Base-by-base conservation (phyloP, 2,329 filamentous ascomycete genomes). In the Verticillium longisporum region DNA sequence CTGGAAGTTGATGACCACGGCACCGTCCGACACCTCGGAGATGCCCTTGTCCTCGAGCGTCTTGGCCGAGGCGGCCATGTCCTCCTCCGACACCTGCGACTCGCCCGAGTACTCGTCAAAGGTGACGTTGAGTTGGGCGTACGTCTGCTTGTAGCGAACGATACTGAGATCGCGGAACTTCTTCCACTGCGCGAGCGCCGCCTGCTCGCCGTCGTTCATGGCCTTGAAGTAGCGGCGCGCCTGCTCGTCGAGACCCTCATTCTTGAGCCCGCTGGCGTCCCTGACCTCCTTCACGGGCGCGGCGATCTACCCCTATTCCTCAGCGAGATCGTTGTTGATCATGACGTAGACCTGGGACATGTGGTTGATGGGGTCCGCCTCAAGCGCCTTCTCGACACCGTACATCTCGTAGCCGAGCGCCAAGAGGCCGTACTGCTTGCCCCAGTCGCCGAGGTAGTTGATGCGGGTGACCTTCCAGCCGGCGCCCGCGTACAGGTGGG, bases 371-470 rank as follows among this genome's bases (percentile, higher is more conserved):
- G 91, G 90, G 68, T 94, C 90, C 56, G 81, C 80, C 64, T 83
- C 74, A 13, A 95, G 80, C 62, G 86, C 84, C 66, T 88, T 86
- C 73, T 94, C 90, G 63, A 83, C 85, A 34, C 91, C 91, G 71
- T 89, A 93, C 68, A 84, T 85, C 70, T 90, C 82, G 72, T 88
- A 95, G 0, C 88, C 90, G 60, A 93, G 80, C 4, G 89, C 89
- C 65, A 93, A 77, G 21, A 93, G 81, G 66, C 83, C 83, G 65
- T 86, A 91, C 74, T 91, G 89, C 78, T 91, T 91, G 53, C 90
- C 90, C 90, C 90, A 93, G 73, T 92, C 88, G 60, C 89, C 89
- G 5, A 91, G 82, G 73, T 91, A 91, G 78, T 92, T 92, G 80
- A 92, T 87, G 60, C 88, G 82, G 59, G 81, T 74, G 0, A 91